Evolutionary conservation across 2,329 filamentous ascomycete species (phyloP).

Genomic region (Ophiostoma ips): DNA sequence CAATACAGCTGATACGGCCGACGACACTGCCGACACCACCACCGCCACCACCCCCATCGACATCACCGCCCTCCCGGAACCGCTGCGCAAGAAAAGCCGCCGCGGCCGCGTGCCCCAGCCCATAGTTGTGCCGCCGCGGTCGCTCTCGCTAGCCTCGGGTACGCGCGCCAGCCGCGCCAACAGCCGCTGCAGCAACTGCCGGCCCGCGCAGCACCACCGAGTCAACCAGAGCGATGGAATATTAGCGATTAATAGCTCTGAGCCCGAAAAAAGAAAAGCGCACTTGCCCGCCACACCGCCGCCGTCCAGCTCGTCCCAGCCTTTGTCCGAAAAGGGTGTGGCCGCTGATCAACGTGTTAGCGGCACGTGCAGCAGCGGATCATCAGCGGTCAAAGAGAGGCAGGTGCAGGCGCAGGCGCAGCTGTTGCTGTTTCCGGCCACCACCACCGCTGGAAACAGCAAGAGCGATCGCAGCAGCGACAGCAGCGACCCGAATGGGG

Average conservation of each 20-base stretch:
- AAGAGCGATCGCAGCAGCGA: not conserved
- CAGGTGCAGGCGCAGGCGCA: not conserved
- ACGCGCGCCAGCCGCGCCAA: too few relatives aligned
- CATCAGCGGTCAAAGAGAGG: too few relatives aligned
- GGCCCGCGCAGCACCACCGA: too few relatives aligned
- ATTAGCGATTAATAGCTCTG: too few relatives aligned
- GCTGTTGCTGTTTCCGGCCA: too few relatives aligned
- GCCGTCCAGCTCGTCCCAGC: not conserved
- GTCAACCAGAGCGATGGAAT: too few relatives aligned
- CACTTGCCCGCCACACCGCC: not conserved
- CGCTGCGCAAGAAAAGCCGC: conserved; percentile 1
- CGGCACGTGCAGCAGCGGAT: too few relatives aligned
- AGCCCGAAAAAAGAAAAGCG: too few relatives aligned
- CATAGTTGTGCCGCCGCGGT: conserved; percentile 20
- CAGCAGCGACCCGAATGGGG: not conserved
- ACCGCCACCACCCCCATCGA: not conserved
- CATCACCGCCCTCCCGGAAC: not conserved
- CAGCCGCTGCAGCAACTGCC: too few relatives aligned
- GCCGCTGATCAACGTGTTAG: not conserved
- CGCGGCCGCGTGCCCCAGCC: conserved; percentile 18
- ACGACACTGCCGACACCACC: not conserved
- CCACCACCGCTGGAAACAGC: conserved; percentile 1
- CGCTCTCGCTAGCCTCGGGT: not conserved
- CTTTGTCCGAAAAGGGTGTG: not conserved
- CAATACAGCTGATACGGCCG: not conserved